These are phyloP conservation scores for Tanacetum coccineum DNA, from an alignment of 129 eudicot species.

Conservation along the genomic window DNA sequence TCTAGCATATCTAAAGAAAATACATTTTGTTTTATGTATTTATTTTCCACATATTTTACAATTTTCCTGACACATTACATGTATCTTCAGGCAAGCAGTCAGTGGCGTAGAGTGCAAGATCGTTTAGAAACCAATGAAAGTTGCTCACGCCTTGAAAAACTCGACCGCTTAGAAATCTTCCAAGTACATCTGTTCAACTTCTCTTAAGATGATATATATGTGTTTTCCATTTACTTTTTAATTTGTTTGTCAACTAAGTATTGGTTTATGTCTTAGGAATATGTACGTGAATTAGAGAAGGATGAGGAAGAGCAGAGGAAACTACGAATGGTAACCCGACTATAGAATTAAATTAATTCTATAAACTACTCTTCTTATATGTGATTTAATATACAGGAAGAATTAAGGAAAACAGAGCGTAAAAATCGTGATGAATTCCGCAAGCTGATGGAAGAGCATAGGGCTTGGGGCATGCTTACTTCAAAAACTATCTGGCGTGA, in stretches of 20 bases:
- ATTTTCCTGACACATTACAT: not conserved
- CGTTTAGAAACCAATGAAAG: constrained; percentile 93
- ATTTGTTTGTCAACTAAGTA: constrained; percentile 5
- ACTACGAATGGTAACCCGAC: constrained; percentile 51
- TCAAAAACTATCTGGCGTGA: constrained; percentile 82
- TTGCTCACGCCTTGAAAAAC: constrained; percentile 82
- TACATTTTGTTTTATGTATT: not conserved
- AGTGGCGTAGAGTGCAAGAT: constrained; percentile 97
- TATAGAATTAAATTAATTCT: not conserved
- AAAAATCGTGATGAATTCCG: constrained; percentile 96
- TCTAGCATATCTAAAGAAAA: not conserved
- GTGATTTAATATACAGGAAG: constrained; percentile 51
- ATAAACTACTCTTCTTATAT: constrained; percentile 22
- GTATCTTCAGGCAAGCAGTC: constrained; percentile 78
- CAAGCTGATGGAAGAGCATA: constrained; percentile 88
- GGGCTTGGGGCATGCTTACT: constrained; percentile 62
- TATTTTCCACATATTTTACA: not conserved
- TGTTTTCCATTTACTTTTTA: not conserved
- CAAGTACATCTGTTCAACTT: constrained; percentile 43
- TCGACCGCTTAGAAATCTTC: constrained; percentile 85
- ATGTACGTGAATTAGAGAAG: constrained; percentile 75
- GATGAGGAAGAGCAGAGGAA: constrained; percentile 94
- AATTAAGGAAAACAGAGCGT: constrained; percentile 74
- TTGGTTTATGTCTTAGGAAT: constrained; percentile 57
- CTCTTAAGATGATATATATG: not conserved